Base-by-base conservation (phyloP, 2,329 filamentous ascomycete species). In the Colletotrichum acutatum region DNA sequence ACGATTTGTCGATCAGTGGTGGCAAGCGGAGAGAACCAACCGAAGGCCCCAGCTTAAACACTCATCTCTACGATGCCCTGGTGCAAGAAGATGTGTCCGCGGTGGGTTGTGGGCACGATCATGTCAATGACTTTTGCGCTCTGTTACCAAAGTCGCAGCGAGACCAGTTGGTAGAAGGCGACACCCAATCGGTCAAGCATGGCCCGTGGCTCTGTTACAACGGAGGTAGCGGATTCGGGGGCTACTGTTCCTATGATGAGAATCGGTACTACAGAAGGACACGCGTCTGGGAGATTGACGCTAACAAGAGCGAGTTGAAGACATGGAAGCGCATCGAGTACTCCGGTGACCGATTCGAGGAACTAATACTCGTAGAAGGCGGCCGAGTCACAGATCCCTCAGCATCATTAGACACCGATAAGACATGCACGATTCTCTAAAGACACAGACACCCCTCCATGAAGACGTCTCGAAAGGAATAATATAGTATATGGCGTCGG, bases 261-360 rank as follows among this genome's bases (percentile, higher is more conserved):
- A 76, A 71, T 57, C 72, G 78, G 71, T 80, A 75, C 74, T 74
- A 81, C 72, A 78, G 79, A 56, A 76, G 78, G 75, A 71, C 64
- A 74, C 75, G 79, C 32, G 69, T 80, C 26, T 80, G 79, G 79
- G 79, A 80, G 74, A 58, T 80, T 42, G 75, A 79, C 66, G 74
- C 76, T 54, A 74, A 22, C 60, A 75, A 59, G 8, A 74, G 76
- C 22, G 28, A 65, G 58, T 32, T 75, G 69, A 69, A 49, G 8
- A 81, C 78, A 68, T 80, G 78, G 80, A 80, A 77, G 71, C 76
- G 79, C 54, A 75, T 79, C 46, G 80, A 81, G 76, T 81, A 79
- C 76, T 66, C 65, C 42, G 62, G 16, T 28, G 74, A 79, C 14
- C 80, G 76, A 77, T 75, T 81, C 71, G 78, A 81, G 76, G 79